Evolutionary conservation across 306 rosid genomes (phyloP), one percentile per base, ranked within the genome.

Genomic region (Lupinus albus): DNA sequence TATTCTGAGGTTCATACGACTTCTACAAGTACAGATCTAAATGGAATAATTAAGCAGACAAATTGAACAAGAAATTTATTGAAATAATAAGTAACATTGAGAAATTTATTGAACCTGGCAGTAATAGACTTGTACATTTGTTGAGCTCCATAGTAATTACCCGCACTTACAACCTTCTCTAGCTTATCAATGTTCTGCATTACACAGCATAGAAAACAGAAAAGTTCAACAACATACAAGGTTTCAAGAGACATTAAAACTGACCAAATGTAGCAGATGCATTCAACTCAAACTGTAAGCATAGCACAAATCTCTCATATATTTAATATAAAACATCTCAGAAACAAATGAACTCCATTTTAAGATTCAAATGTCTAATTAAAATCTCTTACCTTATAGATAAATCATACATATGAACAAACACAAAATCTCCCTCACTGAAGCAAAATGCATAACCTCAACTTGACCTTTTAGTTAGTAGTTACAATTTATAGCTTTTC

Each of bases 111-210:
- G 25, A 77, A 94, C 99, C 97, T 90, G 75, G 96, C 89, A 84
- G 89, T 86, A 38, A 84, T 64, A 13, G 99, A 88, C 71, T 94
- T 94, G 87, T 90, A 94, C 96, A 90, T 85, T 71, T 94, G 99
- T 73, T 90, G 97, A 78, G 99, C 99, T 70, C 97, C 99, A 81
- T 94, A 94, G 72, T 11, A 82, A 71, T 94, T 83, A 6, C 91
- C 99, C 14, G 67, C 90, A 7, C 71, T 86, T n/a, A 85, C 82
- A 76, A 86, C 86, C 81, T 86, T 87, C 84, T 78, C 80, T 74
- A 94, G 76, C 79, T 90, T 94, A 32, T 82, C 88, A 76, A 94
- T 76, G 80, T 90, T 82, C 97, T 94, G 89, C 86, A 82, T 53
- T 54, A 21, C 53, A 65, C 38, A 67, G 49, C 60, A 46, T 64